A percentile compares a stretch with the other conserved stretches of the same genome.
Conservation (phyloP, 2,329 filamentous ascomycete species). For the Xylariaceae sp. region DNA sequence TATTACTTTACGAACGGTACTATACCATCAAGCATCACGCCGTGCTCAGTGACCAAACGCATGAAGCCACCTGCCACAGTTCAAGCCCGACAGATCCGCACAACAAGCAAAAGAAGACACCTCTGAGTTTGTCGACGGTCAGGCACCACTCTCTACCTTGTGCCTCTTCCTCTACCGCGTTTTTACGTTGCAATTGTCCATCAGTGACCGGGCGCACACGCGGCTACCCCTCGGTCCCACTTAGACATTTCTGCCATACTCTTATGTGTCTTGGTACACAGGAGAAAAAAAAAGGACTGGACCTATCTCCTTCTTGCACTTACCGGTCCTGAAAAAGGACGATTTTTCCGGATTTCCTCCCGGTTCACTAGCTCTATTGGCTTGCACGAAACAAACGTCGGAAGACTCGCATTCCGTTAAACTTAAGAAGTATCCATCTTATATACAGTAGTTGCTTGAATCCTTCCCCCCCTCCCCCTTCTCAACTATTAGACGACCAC, state of each 20-base stretch:
- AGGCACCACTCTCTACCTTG: conserved; percentile 19
- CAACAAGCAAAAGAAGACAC: conserved; percentile 10
- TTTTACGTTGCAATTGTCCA: conserved; percentile 24
- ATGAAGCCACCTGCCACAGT: conserved; percentile 20
- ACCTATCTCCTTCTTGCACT: conserved; percentile 12
- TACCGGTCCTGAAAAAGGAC: conserved; percentile 17
- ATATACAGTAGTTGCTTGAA: conserved; percentile 17
- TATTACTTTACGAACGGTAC: not conserved
- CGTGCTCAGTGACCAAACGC: conserved; percentile 10
- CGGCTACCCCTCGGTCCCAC: conserved; percentile 11
- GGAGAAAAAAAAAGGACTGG: conserved; percentile 7
- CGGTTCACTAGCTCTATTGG: conserved; percentile 23
- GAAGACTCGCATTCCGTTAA: conserved; percentile 20
- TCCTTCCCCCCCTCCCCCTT: conserved; percentile 4
- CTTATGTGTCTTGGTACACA: conserved; percentile 13
- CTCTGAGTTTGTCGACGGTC: conserved; percentile 18
- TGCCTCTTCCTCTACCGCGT: conserved; percentile 9
- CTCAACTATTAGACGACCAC: conserved; percentile 8
- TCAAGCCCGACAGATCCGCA: conserved; percentile 30
- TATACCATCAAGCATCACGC: conserved; percentile 8
- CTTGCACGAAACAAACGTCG: conserved; percentile 21
- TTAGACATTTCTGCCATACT: conserved; percentile 20
- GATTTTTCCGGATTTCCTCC: conserved; percentile 1
- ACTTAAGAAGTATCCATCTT: conserved; percentile 14
- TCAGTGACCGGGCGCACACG: conserved; percentile 20